A percentile compares a stretch with the other conserved stretches of the same genome.
These are phyloP conservation scores for Heteromeles arbutifolia DNA, from an alignment of 306 rosid genomes.

Conservation along the genomic window DNA sequence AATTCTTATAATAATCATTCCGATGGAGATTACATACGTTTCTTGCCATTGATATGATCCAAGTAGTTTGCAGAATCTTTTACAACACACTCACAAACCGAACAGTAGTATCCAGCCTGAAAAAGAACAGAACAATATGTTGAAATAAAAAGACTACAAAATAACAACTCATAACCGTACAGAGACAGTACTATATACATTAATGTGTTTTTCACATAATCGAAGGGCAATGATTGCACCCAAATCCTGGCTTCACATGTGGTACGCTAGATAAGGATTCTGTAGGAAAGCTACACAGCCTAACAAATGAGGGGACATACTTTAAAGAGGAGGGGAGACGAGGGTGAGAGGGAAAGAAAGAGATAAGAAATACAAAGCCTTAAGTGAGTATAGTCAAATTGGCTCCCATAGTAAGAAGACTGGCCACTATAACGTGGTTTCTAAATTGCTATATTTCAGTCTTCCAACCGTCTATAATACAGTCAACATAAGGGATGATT, in stretches of 20 bases:
- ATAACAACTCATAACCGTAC: background rate
- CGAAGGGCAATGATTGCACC: background rate
- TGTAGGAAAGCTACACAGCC: background rate
- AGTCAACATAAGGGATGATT: background rate
- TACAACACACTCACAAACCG: constrained; percentile 98
- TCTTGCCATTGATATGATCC: constrained; percentile 99
- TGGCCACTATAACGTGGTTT: background rate
- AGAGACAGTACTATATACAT: background rate
- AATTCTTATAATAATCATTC: background rate
- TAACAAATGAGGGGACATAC: background rate
- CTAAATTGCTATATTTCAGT: background rate
- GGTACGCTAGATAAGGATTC: background rate
- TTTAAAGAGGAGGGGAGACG: background rate
- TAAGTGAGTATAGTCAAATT: background rate
- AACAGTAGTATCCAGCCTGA: constrained; percentile 95
- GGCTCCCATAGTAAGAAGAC: background rate
- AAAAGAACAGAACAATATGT: constrained; percentile 1
- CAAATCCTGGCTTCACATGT: background rate
- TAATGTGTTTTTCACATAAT: background rate
- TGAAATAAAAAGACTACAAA: background rate
- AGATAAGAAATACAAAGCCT: background rate
- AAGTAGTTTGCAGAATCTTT: constrained; percentile 96
- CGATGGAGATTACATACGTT: constrained; percentile 57
- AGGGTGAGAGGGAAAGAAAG: background rate
- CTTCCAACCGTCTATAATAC: background rate